Conservation (phyloP, 169 alveolate species). For the Toxoplasma gondii region DNA sequence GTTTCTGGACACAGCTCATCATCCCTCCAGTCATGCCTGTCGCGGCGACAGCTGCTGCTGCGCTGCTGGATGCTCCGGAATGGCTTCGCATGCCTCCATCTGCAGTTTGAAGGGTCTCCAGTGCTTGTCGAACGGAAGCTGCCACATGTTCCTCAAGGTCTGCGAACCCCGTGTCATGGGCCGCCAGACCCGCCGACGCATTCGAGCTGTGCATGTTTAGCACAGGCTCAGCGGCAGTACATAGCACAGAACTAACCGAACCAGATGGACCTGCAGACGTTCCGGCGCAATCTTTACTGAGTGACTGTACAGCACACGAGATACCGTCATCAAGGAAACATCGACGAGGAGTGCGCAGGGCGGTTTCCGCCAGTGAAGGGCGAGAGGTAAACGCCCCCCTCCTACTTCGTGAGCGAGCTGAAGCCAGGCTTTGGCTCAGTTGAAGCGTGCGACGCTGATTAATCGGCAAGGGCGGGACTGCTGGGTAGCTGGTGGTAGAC, state of each 20-base stretch:
- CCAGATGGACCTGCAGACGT: not conserved
- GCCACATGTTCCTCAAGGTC: conserved; percentile 29
- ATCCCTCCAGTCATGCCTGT: not conserved
- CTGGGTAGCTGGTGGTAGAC: not conserved
- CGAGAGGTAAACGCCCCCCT: not conserved
- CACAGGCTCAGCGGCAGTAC: not conserved
- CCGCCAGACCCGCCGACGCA: not conserved
- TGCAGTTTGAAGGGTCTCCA: not conserved
- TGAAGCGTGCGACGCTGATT: conserved; percentile 1
- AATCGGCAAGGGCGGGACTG: not conserved
- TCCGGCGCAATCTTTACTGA: not conserved
- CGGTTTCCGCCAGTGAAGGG: conserved; percentile 33
- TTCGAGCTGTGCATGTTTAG: not conserved
- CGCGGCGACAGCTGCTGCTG: conserved; percentile 20
- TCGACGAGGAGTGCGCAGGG: conserved; percentile 8
- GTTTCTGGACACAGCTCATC: conserved; percentile 46
- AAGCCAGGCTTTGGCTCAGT: not conserved
- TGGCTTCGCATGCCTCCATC: not conserved
- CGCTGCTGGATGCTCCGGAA: not conserved
- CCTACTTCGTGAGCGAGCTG: not conserved
- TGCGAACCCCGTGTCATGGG: not conserved
- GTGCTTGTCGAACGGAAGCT: not conserved
- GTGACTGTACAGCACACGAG: not conserved
- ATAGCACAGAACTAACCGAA: not conserved
- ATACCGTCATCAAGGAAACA: conserved; percentile 38